Evolutionary conservation across 441 rosid species (phyloP), one percentile per base, ranked within the genome.

Genomic region (Populus hybrid): DNA sequence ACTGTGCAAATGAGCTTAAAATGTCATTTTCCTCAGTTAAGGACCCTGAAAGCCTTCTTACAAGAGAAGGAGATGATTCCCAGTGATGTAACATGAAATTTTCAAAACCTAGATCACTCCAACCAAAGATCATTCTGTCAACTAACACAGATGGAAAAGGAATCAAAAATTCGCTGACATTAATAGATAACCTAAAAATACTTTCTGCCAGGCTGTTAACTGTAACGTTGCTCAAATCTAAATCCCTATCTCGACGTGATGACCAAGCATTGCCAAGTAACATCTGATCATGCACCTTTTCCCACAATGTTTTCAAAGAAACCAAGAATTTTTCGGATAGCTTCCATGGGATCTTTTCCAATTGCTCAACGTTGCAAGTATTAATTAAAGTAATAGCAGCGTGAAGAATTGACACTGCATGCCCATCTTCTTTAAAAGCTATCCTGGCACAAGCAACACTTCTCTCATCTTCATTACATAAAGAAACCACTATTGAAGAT

Each of bases 121-220:
- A 72, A 70, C 86, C 82, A 79, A 90, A 90, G 46, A 89, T 81
- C 38, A 79, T 79, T 32, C 85, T 81, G 79, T 77, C 72, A 34
- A 85, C 72, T 24, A 57, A 67, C 42, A 73, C 81, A 72, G 68
- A 66, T 10, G 81, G 74, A 69, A 81, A 73, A 71, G 73, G 38
- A 76, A 73, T 23, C 0, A 79, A 26, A 73, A 73, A 67, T 73
- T 86, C 79, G 54, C 70, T 34, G 16, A 16, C 50, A 66, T 38
- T 80, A 16, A 80, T 80, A 46, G 91, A 84, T 42, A 90, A 86
- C 85, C 88, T 86, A 81, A 89, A 90, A 77, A 87, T 79, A 84
- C 89, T 73, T 81, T 89, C 91, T 5, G 89, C 91, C 77, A 90
- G 75, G 78, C 72, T 76, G 63, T 79, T 86, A 34, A 84, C 69